A percentile compares a stretch with the other conserved stretches of the same genome.
Evolutionary conservation across 345 rosid genomes (phyloP).

Genomic region (Kernera saxatilis): DNA sequence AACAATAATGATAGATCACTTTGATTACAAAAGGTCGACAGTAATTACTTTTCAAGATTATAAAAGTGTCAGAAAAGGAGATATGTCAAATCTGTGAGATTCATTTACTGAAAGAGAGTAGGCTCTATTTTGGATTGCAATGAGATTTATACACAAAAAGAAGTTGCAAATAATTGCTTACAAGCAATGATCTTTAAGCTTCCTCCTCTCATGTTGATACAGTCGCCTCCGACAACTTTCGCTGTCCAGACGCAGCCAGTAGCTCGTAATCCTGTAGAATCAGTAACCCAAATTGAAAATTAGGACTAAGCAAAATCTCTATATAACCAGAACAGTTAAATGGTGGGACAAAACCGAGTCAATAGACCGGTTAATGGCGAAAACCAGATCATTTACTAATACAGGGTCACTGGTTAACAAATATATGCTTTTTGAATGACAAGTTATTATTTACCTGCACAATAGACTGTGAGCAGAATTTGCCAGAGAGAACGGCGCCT

Average conservation of each 20-base stretch:
- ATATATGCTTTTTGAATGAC: not conserved
- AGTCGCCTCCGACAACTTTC: slow-evolving; percentile 47
- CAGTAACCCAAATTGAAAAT: not conserved
- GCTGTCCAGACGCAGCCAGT: slow-evolving; percentile 33
- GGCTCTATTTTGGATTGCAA: slow-evolving; percentile 4
- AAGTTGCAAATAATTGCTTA: not conserved
- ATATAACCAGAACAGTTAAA: not conserved
- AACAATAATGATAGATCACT: slow-evolving; percentile 8
- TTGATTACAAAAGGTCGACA: slow-evolving; percentile 10
- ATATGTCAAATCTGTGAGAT: slow-evolving; percentile 16
- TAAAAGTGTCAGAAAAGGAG: not conserved
- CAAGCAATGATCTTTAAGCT: slow-evolving; percentile 3
- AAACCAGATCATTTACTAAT: not conserved
- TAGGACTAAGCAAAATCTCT: not conserved
- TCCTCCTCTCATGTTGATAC: slow-evolving; percentile 11
- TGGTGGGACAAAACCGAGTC: not conserved
- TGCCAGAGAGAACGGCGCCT: slow-evolving; percentile 94
- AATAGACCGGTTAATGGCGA: not conserved
- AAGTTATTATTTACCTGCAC: slow-evolving; percentile 46
- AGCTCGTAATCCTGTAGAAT: slow-evolving; percentile 51
- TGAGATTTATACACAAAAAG: not conserved
- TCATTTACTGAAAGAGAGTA: slow-evolving; percentile 12
- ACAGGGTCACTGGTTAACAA: not conserved
- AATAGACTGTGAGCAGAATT: slow-evolving; percentile 82
- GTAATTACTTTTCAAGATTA: slow-evolving; percentile 12